These are phyloP conservation scores for Nothopassalora personata DNA, from an alignment of 2,329 filamentous ascomycete genomes.

Conservation along the genomic window DNA sequence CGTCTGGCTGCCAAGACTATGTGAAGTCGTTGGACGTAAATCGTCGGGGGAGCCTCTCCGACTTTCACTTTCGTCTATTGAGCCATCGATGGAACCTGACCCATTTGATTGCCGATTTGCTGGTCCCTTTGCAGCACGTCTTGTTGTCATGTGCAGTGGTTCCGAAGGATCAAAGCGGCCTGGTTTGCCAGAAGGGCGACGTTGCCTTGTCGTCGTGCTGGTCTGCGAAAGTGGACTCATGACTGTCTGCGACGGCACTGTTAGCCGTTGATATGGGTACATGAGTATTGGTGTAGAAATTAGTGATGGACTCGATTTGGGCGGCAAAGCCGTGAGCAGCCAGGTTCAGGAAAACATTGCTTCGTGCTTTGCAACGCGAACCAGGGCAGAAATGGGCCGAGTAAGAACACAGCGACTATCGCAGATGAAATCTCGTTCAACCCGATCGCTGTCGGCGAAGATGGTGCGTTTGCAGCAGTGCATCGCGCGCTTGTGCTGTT, in stretches of 20 bases:
- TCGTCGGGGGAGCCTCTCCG: constrained; percentile 24
- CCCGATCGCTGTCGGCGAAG: background rate
- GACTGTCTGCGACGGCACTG: background rate
- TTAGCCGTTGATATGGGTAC: background rate
- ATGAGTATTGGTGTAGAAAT: background rate
- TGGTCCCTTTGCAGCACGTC: constrained; percentile 23
- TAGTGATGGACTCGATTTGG: background rate
- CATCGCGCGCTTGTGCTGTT: background rate
- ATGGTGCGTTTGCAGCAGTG: background rate
- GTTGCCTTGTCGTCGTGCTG: constrained; percentile 12
- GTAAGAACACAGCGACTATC: background rate
- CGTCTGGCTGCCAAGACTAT: constrained; percentile 23
- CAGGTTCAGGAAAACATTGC: constrained; percentile 2
- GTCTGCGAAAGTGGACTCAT: constrained; percentile 9
- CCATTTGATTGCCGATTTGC: constrained; percentile 10
- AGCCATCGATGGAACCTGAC: constrained; percentile 25
- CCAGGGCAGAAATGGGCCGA: background rate
- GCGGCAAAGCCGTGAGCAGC: background rate
- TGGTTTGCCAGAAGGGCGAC: constrained; percentile 18
- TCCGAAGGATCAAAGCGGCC: constrained; percentile 42
- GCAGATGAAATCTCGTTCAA: background rate
- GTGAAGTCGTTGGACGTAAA: constrained; percentile 19
- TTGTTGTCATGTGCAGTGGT: constrained; percentile 47
- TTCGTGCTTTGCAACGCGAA: background rate
- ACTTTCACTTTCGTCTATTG: constrained; percentile 21